These are phyloP conservation scores for Calonectria pteridis DNA, from an alignment of 2,329 filamentous ascomycete species.

Conservation along the genomic window DNA sequence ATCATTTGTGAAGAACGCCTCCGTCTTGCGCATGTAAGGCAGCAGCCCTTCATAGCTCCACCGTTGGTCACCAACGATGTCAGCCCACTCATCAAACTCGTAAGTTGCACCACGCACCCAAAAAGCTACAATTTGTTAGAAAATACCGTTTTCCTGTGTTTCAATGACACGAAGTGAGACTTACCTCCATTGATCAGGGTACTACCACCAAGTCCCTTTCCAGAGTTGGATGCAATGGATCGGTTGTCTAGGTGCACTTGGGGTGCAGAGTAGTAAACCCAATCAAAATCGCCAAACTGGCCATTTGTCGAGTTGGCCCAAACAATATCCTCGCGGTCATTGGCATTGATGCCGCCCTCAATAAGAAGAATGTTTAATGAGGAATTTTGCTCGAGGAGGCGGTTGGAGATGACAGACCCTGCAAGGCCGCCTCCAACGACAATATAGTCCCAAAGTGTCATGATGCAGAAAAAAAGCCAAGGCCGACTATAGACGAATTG, in stretches of 20 bases:
- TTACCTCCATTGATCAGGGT: slow-evolving; percentile 33
- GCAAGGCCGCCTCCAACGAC: slow-evolving; percentile 54
- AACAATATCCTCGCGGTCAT: slow-evolving; percentile 41
- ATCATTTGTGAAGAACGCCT: slow-evolving; percentile 48
- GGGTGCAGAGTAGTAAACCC: slow-evolving; percentile 48
- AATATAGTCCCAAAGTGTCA: slow-evolving; percentile 49
- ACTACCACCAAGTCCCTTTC: slow-evolving; percentile 55
- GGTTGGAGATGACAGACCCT: slow-evolving; percentile 51
- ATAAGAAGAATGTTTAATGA: slow-evolving; percentile 51
- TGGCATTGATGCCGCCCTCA: slow-evolving; percentile 52
- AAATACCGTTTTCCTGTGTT: not conserved
- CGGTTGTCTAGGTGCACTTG: slow-evolving; percentile 44
- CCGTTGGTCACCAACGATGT: slow-evolving; percentile 47
- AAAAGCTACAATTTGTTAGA: not conserved
- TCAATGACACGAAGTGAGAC: not conserved
- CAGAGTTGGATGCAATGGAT: slow-evolving; percentile 40
- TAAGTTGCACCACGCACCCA: slow-evolving; percentile 57
- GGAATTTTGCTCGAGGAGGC: slow-evolving; percentile 43
- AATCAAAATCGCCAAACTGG: slow-evolving; percentile 48
- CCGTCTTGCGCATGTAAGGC: slow-evolving; percentile 18
- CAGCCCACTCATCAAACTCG: slow-evolving; percentile 60
- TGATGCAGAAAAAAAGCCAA: not conserved
- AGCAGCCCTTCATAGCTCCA: slow-evolving; percentile 59
- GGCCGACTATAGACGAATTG: not conserved
- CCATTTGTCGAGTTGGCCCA: slow-evolving; percentile 45